A percentile compares a stretch with the other conserved stretches of the same genome.
Evolutionary conservation across 805 yeast genomes (phyloP).

Genomic region (Metschnikowia gelsemii): DNA sequence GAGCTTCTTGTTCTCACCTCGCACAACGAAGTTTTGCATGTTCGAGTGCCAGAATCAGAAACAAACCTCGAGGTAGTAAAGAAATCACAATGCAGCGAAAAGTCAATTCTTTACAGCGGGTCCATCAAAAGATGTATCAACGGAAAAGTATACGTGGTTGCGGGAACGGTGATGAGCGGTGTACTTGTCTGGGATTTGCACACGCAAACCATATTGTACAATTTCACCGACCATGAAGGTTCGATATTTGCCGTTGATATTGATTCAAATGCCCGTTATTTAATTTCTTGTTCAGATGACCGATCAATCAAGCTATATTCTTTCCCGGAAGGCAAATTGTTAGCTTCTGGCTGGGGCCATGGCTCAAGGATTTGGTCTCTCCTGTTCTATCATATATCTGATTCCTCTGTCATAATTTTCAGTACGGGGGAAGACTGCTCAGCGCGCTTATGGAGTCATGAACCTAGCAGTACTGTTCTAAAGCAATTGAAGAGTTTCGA

Average conservation of each 20-base stretch:
- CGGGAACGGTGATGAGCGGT: constrained; percentile 94
- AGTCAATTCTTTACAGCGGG: constrained; percentile 87
- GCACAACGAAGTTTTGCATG: constrained; percentile 60
- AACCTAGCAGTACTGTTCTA: constrained; percentile 28
- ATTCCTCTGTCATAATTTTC: constrained; percentile 43
- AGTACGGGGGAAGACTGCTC: constrained; percentile 85
- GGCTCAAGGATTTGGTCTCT: constrained; percentile 91
- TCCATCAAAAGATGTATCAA: constrained; percentile 50
- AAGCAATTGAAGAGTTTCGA: constrained; percentile 49
- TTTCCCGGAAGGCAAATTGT: constrained; percentile 50
- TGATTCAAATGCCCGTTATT: constrained; percentile 51
- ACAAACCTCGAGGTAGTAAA: constrained; percentile 24
- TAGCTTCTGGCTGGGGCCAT: constrained; percentile 95
- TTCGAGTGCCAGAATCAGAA: constrained; percentile 30
- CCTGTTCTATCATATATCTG: constrained; percentile 47
- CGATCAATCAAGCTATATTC: constrained; percentile 81
- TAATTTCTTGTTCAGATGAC: constrained; percentile 91
- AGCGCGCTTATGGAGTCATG: constrained; percentile 70
- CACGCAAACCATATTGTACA: constrained; percentile 44
- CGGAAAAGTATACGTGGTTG: constrained; percentile 57
- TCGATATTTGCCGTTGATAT: constrained; percentile 80
- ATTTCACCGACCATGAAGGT: constrained; percentile 79
- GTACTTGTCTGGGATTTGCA: constrained; percentile 72
- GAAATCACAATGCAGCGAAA: constrained; percentile 55
- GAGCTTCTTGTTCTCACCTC: constrained; percentile 63